phyloP scores from a whole-genome alignment of 2,329 filamentous ascomycete genomes.

The Ophiostoma novo-ulmi region DNA sequence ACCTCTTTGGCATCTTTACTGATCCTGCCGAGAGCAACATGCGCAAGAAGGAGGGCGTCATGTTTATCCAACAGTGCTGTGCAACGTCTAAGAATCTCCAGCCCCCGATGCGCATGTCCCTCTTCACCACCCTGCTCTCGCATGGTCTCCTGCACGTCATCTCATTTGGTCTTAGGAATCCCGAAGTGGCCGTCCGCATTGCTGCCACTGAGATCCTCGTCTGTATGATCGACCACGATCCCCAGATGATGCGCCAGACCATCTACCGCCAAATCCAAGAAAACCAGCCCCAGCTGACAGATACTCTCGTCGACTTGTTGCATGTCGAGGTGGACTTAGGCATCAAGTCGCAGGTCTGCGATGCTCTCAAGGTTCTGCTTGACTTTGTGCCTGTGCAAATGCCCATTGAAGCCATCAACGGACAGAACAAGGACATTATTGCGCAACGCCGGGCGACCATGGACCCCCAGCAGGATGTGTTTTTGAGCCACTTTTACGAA shows the following conservation, averaged over 20 bases:
- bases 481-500: constrained; percentile 86
- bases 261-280: constrained; percentile 90
- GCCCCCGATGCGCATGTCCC: constrained; percentile 67
- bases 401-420: constrained; percentile 32
- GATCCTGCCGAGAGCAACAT: constrained; percentile 58
- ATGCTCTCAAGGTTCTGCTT: constrained; percentile 88
- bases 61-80: constrained; percentile 96
- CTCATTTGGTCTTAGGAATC: constrained; percentile 81
- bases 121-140: constrained; percentile 86
- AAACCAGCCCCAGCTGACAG: constrained; percentile 77
- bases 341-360: constrained; percentile 90
- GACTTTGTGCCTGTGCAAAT: constrained; percentile 61
- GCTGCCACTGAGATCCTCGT: constrained; percentile 92
- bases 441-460: constrained; percentile 40
- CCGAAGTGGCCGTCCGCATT: constrained; percentile 77
- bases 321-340: constrained; percentile 88
- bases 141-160: constrained; percentile 87
- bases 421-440: constrained; percentile 41
- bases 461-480: constrained; percentile 75
- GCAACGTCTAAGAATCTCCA: constrained; percentile 92
- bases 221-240: constrained; percentile 91
- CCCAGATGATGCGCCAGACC: constrained; percentile 86
- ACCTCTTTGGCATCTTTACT: constrained; percentile 77
- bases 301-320: constrained; percentile 86
- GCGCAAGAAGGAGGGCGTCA: constrained; percentile 86